Evolutionary conservation across 2,329 filamentous ascomycete genomes (phyloP), one percentile per base, ranked within the genome.

Genomic region (Fusarium armeniacum): DNA sequence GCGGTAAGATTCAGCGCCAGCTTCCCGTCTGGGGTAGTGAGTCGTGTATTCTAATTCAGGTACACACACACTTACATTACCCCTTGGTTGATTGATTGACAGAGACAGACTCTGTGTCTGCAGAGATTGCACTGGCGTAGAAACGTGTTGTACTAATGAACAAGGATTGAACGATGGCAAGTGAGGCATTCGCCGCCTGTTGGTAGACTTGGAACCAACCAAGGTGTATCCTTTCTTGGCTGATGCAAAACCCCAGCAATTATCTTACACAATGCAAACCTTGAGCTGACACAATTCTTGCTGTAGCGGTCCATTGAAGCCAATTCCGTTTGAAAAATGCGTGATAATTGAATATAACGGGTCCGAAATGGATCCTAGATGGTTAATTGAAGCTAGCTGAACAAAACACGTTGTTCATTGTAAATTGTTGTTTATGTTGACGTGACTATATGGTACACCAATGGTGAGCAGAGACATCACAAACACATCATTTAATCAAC

Each of bases 21-120:
- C 58, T 62, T 58, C 67, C 63, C 67, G 67, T 70, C 67, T 69
- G 68, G 67, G 67, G 67, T 70, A 71, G 63, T 66, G 65, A 69
- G 66, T 54, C 61, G 65, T 66, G 60, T 54, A 62, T 61, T 61
- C 44, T 41, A 36, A 47, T 58, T 59, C 64, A 67, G 54, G 58
- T 58, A 64, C 59, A 18, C 28, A 30, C 28, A 30, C n/a, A 44
- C 20, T 20, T 11, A 28, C 15, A 26, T 28, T 28, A 26, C 3
- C 22, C 41, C 41, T 44, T 44, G 41, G 10, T 33, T 32, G 24
- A 26, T 33, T 32, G 28, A 32, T 46, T 46, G 44, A 46, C n/a
- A 32, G 44, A 32, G 26, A 33, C 38, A 30, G 32, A n/a, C 54
- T 45, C 45, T 22, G 51, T 44, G 46, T 54, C 41, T 69, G 56